Conservation (phyloP, 129 eudicot genomes). For the Dittrichia graveolens region DNA sequence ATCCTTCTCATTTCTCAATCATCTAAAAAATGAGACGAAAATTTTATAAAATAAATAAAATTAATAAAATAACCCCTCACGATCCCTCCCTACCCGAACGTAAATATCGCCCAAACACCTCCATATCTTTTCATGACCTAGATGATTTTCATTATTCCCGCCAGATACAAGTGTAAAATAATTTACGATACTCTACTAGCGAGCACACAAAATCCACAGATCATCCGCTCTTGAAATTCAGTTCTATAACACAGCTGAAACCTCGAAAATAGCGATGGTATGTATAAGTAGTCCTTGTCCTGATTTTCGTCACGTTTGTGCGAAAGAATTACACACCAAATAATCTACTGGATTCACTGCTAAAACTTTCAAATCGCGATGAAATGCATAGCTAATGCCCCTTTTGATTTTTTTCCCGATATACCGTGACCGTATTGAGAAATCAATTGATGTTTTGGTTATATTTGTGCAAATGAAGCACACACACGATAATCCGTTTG, state of each 20-base stretch:
- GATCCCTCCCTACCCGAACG: no score
- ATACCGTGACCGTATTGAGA: not conserved
- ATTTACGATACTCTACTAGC: not conserved
- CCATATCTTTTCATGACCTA: not conserved
- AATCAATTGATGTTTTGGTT: not conserved
- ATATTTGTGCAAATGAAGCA: not conserved
- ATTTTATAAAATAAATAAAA: no score
- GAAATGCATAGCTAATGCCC: not conserved
- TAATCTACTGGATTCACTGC: not conserved
- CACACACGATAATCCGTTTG: not conserved
- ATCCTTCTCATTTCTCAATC: no score
- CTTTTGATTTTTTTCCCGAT: not conserved
- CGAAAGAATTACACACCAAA: not conserved
- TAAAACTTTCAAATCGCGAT: not conserved
- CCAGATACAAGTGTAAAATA: not conserved
- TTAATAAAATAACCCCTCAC: no score
- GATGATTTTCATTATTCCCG: constrained; percentile 27
- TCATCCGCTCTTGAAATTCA: constrained; percentile 1
- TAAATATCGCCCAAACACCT: constrained; percentile 6
- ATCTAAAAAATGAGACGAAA: no score
- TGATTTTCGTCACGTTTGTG: not conserved
- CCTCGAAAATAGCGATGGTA: constrained; percentile 22
- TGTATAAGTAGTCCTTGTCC: not conserved
- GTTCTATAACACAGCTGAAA: not conserved
- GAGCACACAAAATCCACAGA: constrained; percentile 4